Evolutionary conservation across 2,329 filamentous ascomycete species (phyloP), one percentile per base, ranked within the genome.

Genomic region (Leptographium radiaticola): DNA sequence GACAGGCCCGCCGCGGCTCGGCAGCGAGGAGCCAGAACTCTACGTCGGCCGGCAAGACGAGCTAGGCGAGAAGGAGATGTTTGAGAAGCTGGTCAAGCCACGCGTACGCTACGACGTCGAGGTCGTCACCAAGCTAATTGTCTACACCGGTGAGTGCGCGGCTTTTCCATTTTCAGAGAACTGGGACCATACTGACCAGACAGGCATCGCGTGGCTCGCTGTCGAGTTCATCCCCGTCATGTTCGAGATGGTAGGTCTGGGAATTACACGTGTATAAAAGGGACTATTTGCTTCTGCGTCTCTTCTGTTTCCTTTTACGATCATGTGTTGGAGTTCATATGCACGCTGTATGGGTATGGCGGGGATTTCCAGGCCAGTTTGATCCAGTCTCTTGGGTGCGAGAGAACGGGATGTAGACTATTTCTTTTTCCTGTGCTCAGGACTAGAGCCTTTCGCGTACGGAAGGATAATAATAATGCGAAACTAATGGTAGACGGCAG

Each of bases 51-150:
- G 71, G 30, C 71, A 74, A 49, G 71, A 77, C 46, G 75, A 79
- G 60, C 62, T 79, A 31, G 82, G 82, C 49, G 84, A 89, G 66
- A 78, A 76, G 60, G 86, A 94, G 65, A 84, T 97, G 67, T 96
- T 97, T 67, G 85, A 83, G 46, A 81, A 78, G 64, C 75, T 97
- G 53, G 84, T 89, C 58, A 88, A 86, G 69, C 89, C 93, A 49
- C 81, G 93, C 60, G 90, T 96, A 56, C 77, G 90, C 61, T 98
- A 97, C 64, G 93, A 98, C 69, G 91, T 97, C n/a, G 93, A 98
- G 68, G 91, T 98, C 42, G 86, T 98, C 40, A 97, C 93, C 6
- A 97, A 96, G 70, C 70, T 98, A 57, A 86, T 98, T 62, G 89
- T 98, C 30, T 98, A 98, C 71, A 79, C 86, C 56, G 93, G 91